These are phyloP conservation scores for Saturnispora diversa DNA, from an alignment of 805 yeast genomes.

Conservation along the genomic window DNA sequence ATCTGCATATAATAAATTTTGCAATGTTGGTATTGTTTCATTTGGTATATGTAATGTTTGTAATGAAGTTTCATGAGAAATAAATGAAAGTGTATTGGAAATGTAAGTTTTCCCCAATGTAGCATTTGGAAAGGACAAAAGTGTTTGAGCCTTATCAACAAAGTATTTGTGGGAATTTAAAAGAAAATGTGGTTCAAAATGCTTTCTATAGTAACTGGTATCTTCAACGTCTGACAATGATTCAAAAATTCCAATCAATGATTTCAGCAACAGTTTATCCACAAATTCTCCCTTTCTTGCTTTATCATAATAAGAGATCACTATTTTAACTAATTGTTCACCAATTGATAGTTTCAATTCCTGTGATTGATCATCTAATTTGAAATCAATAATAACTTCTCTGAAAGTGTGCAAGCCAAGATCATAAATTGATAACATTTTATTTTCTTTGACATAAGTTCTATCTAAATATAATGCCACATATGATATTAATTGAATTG, in stretches of 20 bases:
- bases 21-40: conserved; percentile 44
- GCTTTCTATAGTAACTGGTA: conserved; percentile 54
- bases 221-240: conserved; percentile 45
- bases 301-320: conserved; percentile 48
- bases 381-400: conserved; percentile 44
- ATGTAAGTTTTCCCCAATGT: conserved; percentile 46
- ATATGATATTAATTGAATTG: conserved; percentile 75
- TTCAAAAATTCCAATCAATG: conserved; percentile 65
- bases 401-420: conserved; percentile 64
- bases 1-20: conserved; percentile 49
- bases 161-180: conserved; percentile 51
- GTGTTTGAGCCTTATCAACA: conserved; percentile 35
- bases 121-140: conserved; percentile 30
- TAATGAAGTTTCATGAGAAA: conserved; percentile 56
- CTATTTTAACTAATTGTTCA: conserved; percentile 35
- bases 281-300: conserved; percentile 49
- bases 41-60: conserved; percentile 46
- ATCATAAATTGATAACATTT: conserved; percentile 59
- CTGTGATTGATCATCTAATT: conserved; percentile 30
- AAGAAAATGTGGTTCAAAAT: conserved; percentile 61
- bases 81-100: conserved; percentile 41
- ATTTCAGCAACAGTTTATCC: conserved; percentile 51
- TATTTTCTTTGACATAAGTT: conserved; percentile 66
- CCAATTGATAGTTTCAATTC: conserved; percentile 34
- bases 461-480: conserved; percentile 81